phyloP scores from a whole-genome alignment of 1,139 yeast genomes.

The Suhomyces maxii region DNA sequence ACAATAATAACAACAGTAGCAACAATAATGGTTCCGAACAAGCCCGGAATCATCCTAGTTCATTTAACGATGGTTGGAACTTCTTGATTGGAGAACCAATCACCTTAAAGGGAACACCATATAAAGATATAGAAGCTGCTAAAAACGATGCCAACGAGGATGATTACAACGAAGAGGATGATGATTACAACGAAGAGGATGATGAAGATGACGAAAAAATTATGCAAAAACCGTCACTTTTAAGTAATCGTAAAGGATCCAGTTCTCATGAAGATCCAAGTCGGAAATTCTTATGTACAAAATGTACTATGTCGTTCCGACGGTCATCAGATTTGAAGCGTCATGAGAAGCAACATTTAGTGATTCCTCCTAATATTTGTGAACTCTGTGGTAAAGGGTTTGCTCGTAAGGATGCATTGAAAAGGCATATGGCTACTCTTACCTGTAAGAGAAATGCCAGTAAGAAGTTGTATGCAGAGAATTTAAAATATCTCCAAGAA shows the following conservation, averaged over 20 bases:
- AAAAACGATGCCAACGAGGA: conserved; percentile 7
- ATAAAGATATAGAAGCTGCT: conserved; percentile 5
- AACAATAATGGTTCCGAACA: not conserved
- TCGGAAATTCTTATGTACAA: conserved; percentile 44
- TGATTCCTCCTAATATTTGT: conserved; percentile 68
- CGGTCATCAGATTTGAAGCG: conserved; percentile 65
- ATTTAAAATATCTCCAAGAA: conserved; percentile 30
- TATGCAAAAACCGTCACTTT: conserved; percentile 3
- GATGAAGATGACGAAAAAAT: conserved; percentile 12
- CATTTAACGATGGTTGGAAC: conserved; percentile 36
- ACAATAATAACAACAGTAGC: conserved; percentile 1
- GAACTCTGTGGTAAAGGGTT: conserved; percentile 76
- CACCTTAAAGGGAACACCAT: conserved; percentile 11
- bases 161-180: conserved; percentile 8
- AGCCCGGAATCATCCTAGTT: conserved; percentile 17
- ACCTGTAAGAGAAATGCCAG: conserved; percentile 70
- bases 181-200: conserved; percentile 12
- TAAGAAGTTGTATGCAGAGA: conserved; percentile 42
- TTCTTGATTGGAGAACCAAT: conserved; percentile 34
- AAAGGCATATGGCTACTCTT: conserved; percentile 68
- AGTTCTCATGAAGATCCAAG: conserved; percentile 15
- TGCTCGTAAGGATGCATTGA: conserved; percentile 78
- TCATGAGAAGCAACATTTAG: conserved; percentile 60
- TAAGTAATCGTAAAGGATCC: not conserved
- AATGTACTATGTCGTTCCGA: conserved; percentile 58